Evolutionary conservation across 148 eudicot genomes (phyloP), one percentile per base, ranked within the genome.

Genomic region (Euryodendron excelsum): DNA sequence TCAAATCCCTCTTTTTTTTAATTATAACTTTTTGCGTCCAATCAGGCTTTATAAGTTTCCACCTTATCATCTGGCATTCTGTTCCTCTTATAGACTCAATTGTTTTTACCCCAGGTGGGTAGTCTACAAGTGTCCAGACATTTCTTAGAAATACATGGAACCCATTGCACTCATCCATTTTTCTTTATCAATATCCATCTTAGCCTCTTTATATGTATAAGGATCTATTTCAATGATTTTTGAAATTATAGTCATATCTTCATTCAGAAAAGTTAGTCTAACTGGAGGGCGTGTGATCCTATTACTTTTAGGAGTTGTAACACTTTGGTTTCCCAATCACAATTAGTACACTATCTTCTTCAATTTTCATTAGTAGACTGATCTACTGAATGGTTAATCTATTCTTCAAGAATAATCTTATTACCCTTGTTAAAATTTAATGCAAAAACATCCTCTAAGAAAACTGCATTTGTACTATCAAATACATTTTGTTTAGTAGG

Each of bases 141-240:
- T 77, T 8, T 11, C 67, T 77, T n/a, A n/a, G 11, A 11, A 3
- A 15, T 21, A 65, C 73, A 77, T 77, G 30, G 65, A 77, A 3
- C 67, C 64, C 73, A 77, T 77, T 67, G 72, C 65, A 5, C 31
- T 12, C 18, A 4, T 2, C 79, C 62, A 76, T 33, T 76, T 64
- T 5, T 50, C 10, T 5, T 41, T 41, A 52, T 76, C 72, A 14
- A 14, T 23, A 15, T 41, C 58, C 41, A 20, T 4, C 27, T 47
- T 21, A 1, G 62, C 72, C 39, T 65, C 39, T n/a, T 13, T 31
- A n/a, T 76, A 76, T 14, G 72, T 45, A 30, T 0, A 21, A 64
- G 62, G 79, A 23, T 76, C 79, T 48, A 14, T 17, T 0, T 33
- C 48, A 11, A 11, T 1, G 1, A 12, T 1, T 12, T 47, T 11